Base-by-base conservation (phyloP, 345 rosid genomes). In the Mangifera indica region DNA sequence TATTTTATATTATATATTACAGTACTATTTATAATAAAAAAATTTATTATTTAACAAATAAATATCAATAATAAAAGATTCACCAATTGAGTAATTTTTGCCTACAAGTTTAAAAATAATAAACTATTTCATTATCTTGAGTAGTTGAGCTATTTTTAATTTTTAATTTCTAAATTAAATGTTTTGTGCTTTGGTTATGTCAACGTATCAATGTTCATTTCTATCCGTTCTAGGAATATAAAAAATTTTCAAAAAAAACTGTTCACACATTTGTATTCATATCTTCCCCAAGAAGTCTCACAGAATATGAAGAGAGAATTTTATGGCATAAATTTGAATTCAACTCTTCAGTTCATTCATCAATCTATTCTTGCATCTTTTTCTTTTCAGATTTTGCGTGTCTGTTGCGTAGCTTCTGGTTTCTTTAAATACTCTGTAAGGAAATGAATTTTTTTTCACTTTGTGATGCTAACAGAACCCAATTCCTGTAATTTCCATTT, bases 201-300 rank as follows among this genome's bases (percentile, higher is more conserved):
- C 87, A 76, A 78, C 49, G 66, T 32, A 53, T 63, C 68, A 74
- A 77, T 79, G 59, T 77, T 81, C 84, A 80, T 87, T 78, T 81
- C 77, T 72, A 85, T 82, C 90, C 86, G 63, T 78, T 79, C 79
- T 67, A 71, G 75, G 85, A 87, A 86, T 86, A 80, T 78, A 29
- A 29, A 29, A 29, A 29, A 22, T 42, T n/a, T n/a, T n/a, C n/a
- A n/a, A n/a, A 75, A 80, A 68, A 76, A 42, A 29, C 3, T 12
- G 21, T 56, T 29, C 10, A 60, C 40, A 69, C 75, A 59, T 77
- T 71, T 73, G 56, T 83, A 81, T 75, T 77, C 72, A 80, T 66
- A 61, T 69, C 87, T 87, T 90, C 61, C 34, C 75, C 83, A 76
- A 68, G 80, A 93, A 89, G 94, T 69, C 81, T 80, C 54, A 20